Evolutionary conservation across 768 basidiomycete genomes (phyloP), one percentile per base, ranked within the genome.

Genomic region (Macrolepiota dolichaula): DNA sequence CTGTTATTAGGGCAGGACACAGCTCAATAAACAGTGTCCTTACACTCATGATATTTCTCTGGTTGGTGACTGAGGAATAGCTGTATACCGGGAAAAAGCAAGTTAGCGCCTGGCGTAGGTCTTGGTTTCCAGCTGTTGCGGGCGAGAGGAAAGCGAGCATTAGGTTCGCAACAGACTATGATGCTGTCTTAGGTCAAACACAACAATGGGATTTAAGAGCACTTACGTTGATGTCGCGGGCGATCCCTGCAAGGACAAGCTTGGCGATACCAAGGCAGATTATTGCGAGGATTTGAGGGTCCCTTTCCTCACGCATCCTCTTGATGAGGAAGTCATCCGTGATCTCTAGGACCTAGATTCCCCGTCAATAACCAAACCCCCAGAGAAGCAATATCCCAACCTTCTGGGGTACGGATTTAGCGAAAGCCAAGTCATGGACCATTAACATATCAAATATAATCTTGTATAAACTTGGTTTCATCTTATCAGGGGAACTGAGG

Each of bases 61-160:
- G 96, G 68, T 98, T 96, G 11, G 70, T 73, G 7, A 86, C 72
- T 0, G 92, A 89, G 0, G 94, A 92, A 72, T 92, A 97, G 70
- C 93, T 94, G 70, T 92, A 98, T 0, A 94, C 88, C 0, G 95
- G 94, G 77, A 99, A 91, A 81, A 98, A 98, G 71, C 96, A 97
- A 3, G 93, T 87, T n/a, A 99, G 77, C 69, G 94, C 97, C 73
- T 98, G 96, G 42, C 94, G 82, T 17, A 98, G 78, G 64, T 92
- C 85, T 64, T 91, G 88, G 69, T 98, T 98, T 22, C 87, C 83
- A 10, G 78, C 81, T 0, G 96, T 97, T 42, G 89, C 85, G 0
- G 94, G 92, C 0, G 93, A 93, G 58, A 98, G 83, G 71, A 94
- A 98, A 24, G 87, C 80, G n/a, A 82, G 62, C 4, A 79, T 71